These are phyloP conservation scores for Letharia lupina DNA, from an alignment of 495 filamentous ascomycete species.

Conservation along the genomic window DNA sequence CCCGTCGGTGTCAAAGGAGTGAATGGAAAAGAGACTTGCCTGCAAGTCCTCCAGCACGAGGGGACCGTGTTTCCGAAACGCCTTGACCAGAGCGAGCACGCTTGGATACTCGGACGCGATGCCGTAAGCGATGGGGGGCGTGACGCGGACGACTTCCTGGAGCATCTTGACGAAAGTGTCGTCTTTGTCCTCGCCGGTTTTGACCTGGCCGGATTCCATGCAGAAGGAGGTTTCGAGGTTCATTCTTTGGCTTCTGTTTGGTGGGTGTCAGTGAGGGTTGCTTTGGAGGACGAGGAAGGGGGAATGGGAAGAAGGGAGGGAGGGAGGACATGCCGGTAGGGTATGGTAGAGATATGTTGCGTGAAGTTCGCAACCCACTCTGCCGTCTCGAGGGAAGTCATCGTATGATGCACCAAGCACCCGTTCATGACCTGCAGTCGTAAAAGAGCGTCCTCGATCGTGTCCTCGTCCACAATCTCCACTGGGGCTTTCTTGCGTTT, in stretches of 20 bases:
- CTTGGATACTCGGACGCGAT: slow-evolving; percentile 54
- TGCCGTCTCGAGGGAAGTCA: slow-evolving; percentile 52
- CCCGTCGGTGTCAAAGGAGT: too few species aligned
- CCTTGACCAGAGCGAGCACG: slow-evolving; percentile 48
- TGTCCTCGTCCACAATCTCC: slow-evolving; percentile 53
- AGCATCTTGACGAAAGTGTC: slow-evolving; percentile 76
- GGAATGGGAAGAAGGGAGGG: not conserved
- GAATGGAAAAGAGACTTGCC: slow-evolving; percentile 27
- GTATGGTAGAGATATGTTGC: slow-evolving; percentile 69
- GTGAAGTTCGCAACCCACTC: slow-evolving; percentile 75
- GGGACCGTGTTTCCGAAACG: slow-evolving; percentile 52
- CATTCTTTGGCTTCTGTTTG: slow-evolving; percentile 36
- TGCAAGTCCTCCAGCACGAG: slow-evolving; percentile 51
- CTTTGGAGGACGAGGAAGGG: not conserved
- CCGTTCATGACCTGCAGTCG: slow-evolving; percentile 59
- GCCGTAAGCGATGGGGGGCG: slow-evolving; percentile 63
- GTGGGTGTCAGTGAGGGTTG: not conserved
- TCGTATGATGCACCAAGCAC: slow-evolving; percentile 67
- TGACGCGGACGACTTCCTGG: slow-evolving; percentile 66
- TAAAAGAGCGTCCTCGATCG: slow-evolving; percentile 66
- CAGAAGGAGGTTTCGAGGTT: slow-evolving; percentile 60
- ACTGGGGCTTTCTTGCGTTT: slow-evolving; percentile 22
- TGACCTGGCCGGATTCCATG: slow-evolving; percentile 76
- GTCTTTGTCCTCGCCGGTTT: slow-evolving; percentile 53
- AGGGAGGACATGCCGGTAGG: slow-evolving; percentile 46